Base-by-base conservation (phyloP, 306 rosid genomes). In the Adenanthera pavonina region DNA sequence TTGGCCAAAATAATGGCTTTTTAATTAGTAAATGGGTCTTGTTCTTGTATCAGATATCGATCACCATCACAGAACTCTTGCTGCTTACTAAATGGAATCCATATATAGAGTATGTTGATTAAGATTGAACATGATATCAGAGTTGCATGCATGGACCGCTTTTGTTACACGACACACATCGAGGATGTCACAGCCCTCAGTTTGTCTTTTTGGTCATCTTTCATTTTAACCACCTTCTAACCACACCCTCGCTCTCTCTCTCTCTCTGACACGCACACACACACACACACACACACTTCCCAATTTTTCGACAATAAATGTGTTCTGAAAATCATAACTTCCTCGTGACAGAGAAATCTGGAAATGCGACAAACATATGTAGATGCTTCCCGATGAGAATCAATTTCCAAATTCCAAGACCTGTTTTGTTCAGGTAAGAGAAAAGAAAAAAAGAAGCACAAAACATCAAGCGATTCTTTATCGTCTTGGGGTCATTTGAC, bases 321-420 rank as follows among this genome's bases (percentile, higher is more conserved):
- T 38, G 33, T 25, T 1, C 8, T 69, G 74, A 69, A 44, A 69
- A 69, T 25, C 19, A 44, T 69, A 72, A 59, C 66, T 73, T 53
- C 51, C 65, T 54, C 25, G 48, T 35, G 49, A 73, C 38, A 25
- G 13, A 33, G 40, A 57, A 59, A 41, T 19, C 12, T 16, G 68
- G 53, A 41, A 43, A 40, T 16, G 52, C 56, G 74, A 69, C 74
- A 69, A 69, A 69, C 54, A 40, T 19, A 5, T 25, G 36, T 9
- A 59, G 48, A 68, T 68, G 13, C 73, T 74, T 53, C 38, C 78
- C 35, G 34, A 46, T 17, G 44, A 57, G 64, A 65, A 72, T 41
- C 83, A 54, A 64, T 78, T 78, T 47, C 66, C 83, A 47, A 56
- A 72, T 83, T 74, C 77, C 86, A 73, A 74, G 40, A 44, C 1